Conservation (phyloP, 1,284 basidiomycete species). For the Ganoderma lucidum region DNA sequence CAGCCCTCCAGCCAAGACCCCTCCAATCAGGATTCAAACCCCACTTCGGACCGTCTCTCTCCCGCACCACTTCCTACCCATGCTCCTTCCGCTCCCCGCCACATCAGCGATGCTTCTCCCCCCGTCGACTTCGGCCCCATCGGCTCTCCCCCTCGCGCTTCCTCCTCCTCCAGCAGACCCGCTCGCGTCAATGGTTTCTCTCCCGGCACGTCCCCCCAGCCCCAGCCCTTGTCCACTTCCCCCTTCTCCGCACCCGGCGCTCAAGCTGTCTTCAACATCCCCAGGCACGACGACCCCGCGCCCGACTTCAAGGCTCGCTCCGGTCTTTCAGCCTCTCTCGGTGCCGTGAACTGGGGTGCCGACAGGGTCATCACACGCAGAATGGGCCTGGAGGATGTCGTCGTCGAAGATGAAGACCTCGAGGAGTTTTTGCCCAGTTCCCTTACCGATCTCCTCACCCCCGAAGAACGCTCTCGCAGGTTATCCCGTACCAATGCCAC, state of each 20-base stretch:
- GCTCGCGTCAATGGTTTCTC: constrained; percentile 53
- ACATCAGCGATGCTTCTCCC: constrained; percentile 44
- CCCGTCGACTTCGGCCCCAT: constrained; percentile 76
- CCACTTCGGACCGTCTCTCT: constrained; percentile 22
- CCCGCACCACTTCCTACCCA: constrained; percentile 58
- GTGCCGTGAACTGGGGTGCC: constrained; percentile 47
- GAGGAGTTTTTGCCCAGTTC: constrained; percentile 91
- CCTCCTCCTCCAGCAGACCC: constrained; percentile 47
- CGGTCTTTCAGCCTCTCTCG: constrained; percentile 56
- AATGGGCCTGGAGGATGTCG: constrained; percentile 45
- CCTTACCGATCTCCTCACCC: constrained; percentile 87
- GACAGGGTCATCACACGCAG: constrained; percentile 36
- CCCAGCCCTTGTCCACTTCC: constrained; percentile 56
- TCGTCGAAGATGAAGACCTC: constrained; percentile 76
- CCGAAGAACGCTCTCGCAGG: constrained; percentile 80
- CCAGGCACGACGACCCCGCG: constrained; percentile 44
- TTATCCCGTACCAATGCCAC: constrained; percentile 74
- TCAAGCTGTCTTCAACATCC: constrained; percentile 61
- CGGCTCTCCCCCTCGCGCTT: constrained; percentile 69
- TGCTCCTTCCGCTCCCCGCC: constrained; percentile 54
- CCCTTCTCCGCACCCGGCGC: constrained; percentile 76
- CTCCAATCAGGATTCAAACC: constrained; percentile 16
- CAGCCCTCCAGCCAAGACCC: constrained; percentile 24
- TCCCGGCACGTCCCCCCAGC: constrained; percentile 57
- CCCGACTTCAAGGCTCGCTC: constrained; percentile 47